Percentiles rank a stretch among this genome's conserved stretches.
Conservation (phyloP, 129 eudicot genomes). For the Daucus carota region DH1_v3.0 NC_030381.2:46586001-46586500, state of each 20-base stretch:
- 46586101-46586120: not conserved
- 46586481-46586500: not conserved
- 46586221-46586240: not conserved
- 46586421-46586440: not conserved
- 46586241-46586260: not conserved
- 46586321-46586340: not conserved
- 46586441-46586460: not conserved
- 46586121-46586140: not conserved
- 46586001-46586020: too few relatives aligned
- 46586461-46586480: not conserved
- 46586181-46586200: not conserved
- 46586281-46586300: conserved; percentile 4
- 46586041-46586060: too few relatives aligned
- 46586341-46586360: not conserved
- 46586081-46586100: too few relatives aligned
- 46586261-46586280: not conserved
- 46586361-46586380: conserved; percentile 7
- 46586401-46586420: conserved; percentile 12
- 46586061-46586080: not conserved
- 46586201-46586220: too few relatives aligned
- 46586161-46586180: not conserved
- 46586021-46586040: too few relatives aligned
- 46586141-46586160: too few relatives aligned
- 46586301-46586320: conserved; percentile 5
- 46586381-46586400: conserved; percentile 13